These are phyloP conservation scores for Apiotrichum siamense DNA, from an alignment of 1,284 basidiomycete genomes.

Conservation along the genomic window DNA sequence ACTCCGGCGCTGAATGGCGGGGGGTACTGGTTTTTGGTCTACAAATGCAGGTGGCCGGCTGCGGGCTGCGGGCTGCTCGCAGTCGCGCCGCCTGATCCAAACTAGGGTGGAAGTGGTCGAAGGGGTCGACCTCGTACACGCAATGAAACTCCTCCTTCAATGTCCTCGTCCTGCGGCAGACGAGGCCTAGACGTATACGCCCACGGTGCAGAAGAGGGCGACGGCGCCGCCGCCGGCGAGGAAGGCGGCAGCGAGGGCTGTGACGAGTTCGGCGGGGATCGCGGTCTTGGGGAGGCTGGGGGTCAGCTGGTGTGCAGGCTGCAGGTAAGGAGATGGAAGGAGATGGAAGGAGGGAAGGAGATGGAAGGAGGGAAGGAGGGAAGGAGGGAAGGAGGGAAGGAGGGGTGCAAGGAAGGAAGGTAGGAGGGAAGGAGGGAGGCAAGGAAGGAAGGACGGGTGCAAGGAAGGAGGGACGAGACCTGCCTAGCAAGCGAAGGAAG, in stretches of 20 bases:
- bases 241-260: conserved; percentile 65
- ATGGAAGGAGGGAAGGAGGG: not conserved
- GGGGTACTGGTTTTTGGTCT: not conserved
- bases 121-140: not conserved
- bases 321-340: not conserved
- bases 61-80: too few relatives aligned
- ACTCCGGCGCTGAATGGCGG: too few relatives aligned
- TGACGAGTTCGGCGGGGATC: conserved; percentile 59
- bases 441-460: too few relatives aligned
- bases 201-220: conserved; percentile 75
- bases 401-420: too few relatives aligned
- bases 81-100: too few relatives aligned
- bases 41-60: too few relatives aligned
- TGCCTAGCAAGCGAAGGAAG: too few relatives aligned
- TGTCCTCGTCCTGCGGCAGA: not conserved
- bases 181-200: conserved; percentile 82
- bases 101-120: not conserved
- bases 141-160: not conserved
- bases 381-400: too few relatives aligned
- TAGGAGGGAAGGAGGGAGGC: not conserved
- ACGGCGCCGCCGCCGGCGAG: conserved; percentile 80
- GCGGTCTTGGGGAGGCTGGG: conserved; percentile 33
- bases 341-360: too few relatives aligned
- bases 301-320: not conserved
- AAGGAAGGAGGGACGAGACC: too few relatives aligned